phyloP scores from a whole-genome alignment of 176 grass and related monocot genomes.

The Triticum monococcum region DNA sequence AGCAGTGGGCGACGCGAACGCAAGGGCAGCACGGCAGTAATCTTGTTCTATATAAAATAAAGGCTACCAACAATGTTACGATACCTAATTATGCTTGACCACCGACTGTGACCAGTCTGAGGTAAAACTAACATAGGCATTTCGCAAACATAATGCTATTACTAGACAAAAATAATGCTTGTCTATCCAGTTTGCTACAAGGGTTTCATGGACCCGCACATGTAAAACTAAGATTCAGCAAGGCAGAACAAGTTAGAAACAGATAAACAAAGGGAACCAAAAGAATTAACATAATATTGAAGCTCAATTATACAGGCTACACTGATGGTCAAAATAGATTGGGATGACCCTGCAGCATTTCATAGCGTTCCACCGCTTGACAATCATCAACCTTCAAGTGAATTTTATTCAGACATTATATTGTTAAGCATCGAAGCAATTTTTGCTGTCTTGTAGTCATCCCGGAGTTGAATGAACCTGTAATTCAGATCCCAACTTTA shows the following conservation, averaged over 20 bases:
- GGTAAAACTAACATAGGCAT: not conserved
- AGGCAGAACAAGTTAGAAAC: not conserved
- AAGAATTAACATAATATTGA: constrained; percentile 31
- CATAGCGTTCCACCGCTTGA: not conserved
- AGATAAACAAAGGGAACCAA: constrained; percentile 5
- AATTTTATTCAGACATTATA: constrained; percentile 62
- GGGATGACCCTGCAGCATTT: not conserved
- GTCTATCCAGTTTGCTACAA: not conserved
- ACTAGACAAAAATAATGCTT: not conserved
- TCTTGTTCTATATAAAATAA: too few relatives aligned
- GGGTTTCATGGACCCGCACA: not conserved
- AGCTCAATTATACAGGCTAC: constrained; percentile 28
- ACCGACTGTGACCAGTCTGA: not conserved
- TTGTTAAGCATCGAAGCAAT: constrained; percentile 86
- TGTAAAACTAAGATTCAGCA: constrained; percentile 26
- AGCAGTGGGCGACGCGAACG: too few relatives aligned
- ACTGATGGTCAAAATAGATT: constrained; percentile 24
- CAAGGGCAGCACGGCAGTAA: too few relatives aligned
- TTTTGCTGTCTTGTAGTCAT: constrained; percentile 94
- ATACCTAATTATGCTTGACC: not conserved
- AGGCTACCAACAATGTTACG: not conserved
- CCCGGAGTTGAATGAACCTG: constrained; percentile 97
- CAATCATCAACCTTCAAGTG: not conserved
- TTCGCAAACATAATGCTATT: not conserved
- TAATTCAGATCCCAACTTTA: constrained; percentile 24